Evolutionary conservation across 768 basidiomycete species (phyloP).

Genomic region (Coprinopsis cinerea): DNA sequence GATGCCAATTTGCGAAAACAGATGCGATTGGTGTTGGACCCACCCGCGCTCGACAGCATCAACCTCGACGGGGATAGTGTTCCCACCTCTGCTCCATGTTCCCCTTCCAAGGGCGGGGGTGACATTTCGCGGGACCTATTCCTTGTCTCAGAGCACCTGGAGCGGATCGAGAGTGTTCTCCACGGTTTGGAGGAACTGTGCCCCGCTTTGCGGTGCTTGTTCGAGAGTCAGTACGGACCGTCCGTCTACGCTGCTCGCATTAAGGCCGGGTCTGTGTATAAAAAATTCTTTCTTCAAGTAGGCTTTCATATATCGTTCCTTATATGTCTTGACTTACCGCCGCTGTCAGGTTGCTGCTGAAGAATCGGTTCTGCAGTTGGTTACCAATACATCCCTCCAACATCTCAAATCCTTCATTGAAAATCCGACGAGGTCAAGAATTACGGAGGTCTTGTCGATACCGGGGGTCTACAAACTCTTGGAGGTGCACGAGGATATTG

Average conservation of each 20-base stretch:
- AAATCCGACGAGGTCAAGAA: background rate
- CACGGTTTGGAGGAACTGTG: background rate
- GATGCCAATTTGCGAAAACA: conserved; percentile 4
- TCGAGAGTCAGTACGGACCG: background rate
- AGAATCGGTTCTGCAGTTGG: conserved; percentile 19
- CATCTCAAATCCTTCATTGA: conserved; percentile 8
- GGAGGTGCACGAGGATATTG: background rate
- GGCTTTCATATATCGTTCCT: background rate
- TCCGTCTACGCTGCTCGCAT: background rate
- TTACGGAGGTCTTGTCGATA: background rate
- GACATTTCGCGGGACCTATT: background rate
- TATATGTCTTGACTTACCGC: background rate
- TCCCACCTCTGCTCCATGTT: too few relatives aligned
- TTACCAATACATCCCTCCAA: conserved; percentile 11
- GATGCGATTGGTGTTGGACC: background rate
- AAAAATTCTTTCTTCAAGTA: conserved; percentile 2
- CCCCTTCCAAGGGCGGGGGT: too few relatives aligned
- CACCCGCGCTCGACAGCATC: background rate
- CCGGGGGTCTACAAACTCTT: background rate
- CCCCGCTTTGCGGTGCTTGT: background rate
- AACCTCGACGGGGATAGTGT: background rate
- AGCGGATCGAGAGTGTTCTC: background rate
- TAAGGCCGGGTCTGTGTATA: background rate
- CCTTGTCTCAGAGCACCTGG: background rate
- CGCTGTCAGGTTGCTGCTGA: conserved; percentile 17